Percentiles rank a stretch among this genome's conserved stretches.
These are phyloP conservation scores for Tylopilus sp. DNA, from an alignment of 768 basidiomycete genomes.

Conservation along the genomic window DNA sequence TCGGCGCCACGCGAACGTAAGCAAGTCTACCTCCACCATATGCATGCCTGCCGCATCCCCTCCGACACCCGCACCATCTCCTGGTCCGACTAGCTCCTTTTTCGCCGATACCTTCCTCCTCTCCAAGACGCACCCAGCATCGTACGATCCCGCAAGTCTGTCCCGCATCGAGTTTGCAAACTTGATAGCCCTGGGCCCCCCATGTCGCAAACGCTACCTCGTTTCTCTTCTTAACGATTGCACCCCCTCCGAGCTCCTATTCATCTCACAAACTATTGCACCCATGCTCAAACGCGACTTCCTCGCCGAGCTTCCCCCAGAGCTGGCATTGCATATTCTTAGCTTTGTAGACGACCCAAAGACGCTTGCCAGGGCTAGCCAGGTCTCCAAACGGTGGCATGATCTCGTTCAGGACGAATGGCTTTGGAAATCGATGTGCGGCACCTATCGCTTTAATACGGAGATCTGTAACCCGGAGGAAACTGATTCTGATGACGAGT, in stretches of 20 bases:
- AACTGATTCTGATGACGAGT: constrained; percentile 26
- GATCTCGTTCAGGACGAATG: constrained; percentile 68
- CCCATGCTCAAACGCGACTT: constrained; percentile 66
- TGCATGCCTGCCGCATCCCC: constrained; percentile 56
- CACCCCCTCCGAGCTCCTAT: constrained; percentile 59
- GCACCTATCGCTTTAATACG: constrained; percentile 46
- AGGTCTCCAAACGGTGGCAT: constrained; percentile 73
- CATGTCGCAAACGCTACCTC: constrained; percentile 50
- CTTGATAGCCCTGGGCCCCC: constrained; percentile 33
- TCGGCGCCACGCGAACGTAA: constrained; percentile 13
- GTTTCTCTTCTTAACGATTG: constrained; percentile 49
- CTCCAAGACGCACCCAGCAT: constrained; percentile 6
- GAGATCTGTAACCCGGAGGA: constrained; percentile 21
- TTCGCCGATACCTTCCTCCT: constrained; percentile 30
- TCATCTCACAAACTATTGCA: constrained; percentile 60
- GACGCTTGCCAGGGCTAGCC: constrained; percentile 64
- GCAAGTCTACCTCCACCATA: constrained; percentile 31
- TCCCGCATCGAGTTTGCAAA: constrained; percentile 34
- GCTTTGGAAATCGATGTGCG: constrained; percentile 79
- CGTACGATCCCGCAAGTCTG: constrained; percentile 24
- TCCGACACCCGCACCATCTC: constrained; percentile 62
- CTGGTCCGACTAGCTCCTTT: constrained; percentile 49
- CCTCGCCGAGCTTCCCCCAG: constrained; percentile 53
- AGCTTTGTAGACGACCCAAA: constrained; percentile 71
- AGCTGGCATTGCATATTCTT: constrained; percentile 74